Evolutionary conservation across 2,329 filamentous ascomycete genomes (phyloP), one percentile per base, ranked within the genome.

Genomic region (Bipolaris cookei): DNA sequence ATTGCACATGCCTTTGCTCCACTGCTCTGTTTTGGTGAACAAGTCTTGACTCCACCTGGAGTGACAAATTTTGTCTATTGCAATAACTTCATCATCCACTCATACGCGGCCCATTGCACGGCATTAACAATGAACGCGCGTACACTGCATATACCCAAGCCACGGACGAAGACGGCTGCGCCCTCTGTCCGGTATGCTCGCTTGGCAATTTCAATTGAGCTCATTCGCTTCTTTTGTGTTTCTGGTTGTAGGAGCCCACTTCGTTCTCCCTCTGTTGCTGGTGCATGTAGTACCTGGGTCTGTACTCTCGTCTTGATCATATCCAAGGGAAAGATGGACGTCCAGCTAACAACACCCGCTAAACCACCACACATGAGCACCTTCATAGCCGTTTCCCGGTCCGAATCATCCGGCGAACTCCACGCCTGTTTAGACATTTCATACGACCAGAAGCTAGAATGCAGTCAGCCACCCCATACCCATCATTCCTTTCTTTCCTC

Each of bases 221-320:
- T 78, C 79, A 72, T 80, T 54, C 64, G 65, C 34, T 44, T 79
- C 76, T 59, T 66, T 60, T 58, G 63, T 6, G 41, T 49, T 32
- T 62, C 54, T 1, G 55, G 41, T 8, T 61, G 65, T 14, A 76
- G 51, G 28, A 75, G 48, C 6, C 59, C 39, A 18, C 62, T 58
- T 14, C 63, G 58, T 43, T 75, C 71, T 18, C 58, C 59, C 14
- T 48, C 35, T 28, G 16, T 49, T 4, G 42, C 18, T 21, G 35
- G 53, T 28, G 20, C 51, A 6, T 59, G 56, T 10, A 62, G 20
- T 62, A 58, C 77, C 76, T 95, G 91, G 1, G 89, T 88, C 76
- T 98, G 94, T n/a, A 97, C 84, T 51, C 92, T 83, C 2, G 94
- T 97, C 79, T 98, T 98, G 71, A 98, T 84, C 44, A 97, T 89